Evolutionary conservation across 306 rosid genomes (phyloP), one percentile per base, ranked within the genome.

Genomic region (Oemleria cerasiformis): DNA sequence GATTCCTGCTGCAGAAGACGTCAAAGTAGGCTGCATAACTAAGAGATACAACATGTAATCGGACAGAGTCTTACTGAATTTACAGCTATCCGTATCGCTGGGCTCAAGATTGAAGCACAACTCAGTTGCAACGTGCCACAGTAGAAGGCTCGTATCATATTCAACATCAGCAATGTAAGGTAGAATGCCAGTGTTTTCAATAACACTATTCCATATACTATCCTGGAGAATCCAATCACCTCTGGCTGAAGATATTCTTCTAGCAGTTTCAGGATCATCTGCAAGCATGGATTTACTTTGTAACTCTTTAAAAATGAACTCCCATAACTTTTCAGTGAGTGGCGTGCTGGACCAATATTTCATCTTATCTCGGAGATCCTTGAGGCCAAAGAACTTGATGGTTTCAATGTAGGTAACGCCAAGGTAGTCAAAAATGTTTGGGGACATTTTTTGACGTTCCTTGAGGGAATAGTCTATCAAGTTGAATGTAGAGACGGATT

Each of bases 51-150:
- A 14, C 86, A 83, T 76, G 58, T 83, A 79, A 53, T 83, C 84
- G 0, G 84, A 83, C 9, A 83, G 47, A n/a, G 20, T n/a, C 72
- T 76, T 79, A 21, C 73, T 36, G 39, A 72, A 36, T 56, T 78
- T 42, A 1, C 45, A 65, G 23, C 4, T 19, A 36, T n/a, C 11
- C 10, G 0, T 4, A 8, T 38, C 0, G 34, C 1, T 30, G n/a
- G 0, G 0, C 63, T 55, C 72, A 1, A 0, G 10, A 1, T 23
- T 15, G 30, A 63, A 45, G 63, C 84, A 83, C 10, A 83, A 40
- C 21, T 83, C 79, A 10, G 86, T 83, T 10, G 86, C 84, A 63
- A 83, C 50, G 67, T 83, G 86, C 86, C 86, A 83, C 58, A 65
- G 6, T 0, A 83, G 62, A 40, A 83, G 72, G 64, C 81, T 83